A percentile compares a stretch with the other conserved stretches of the same genome.
These are phyloP conservation scores for Hypoxylon intermedium DNA, from an alignment of 495 filamentous ascomycete species.

Conservation along the genomic window DNA sequence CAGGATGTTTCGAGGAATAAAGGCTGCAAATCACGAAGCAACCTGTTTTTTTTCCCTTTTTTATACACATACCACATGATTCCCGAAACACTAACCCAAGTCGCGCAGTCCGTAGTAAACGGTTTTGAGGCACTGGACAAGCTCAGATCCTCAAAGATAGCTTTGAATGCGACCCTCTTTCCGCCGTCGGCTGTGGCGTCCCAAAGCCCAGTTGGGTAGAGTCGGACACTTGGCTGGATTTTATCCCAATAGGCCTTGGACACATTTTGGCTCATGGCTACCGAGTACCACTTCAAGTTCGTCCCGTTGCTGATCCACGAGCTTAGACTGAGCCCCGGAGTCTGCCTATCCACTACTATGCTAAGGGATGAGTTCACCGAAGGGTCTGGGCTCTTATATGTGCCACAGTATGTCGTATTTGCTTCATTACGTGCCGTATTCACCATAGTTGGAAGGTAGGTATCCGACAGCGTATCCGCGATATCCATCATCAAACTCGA, in stretches of 20 bases:
- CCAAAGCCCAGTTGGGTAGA: conserved; percentile 54
- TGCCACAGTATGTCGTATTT: conserved; percentile 43
- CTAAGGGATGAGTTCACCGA: conserved; percentile 50
- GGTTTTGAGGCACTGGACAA: conserved; percentile 25
- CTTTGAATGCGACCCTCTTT: conserved; percentile 48
- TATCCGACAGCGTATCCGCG: conserved; percentile 45
- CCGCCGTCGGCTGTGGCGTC: conserved; percentile 41
- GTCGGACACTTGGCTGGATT: conserved; percentile 39
- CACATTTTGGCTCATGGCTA: conserved; percentile 44
- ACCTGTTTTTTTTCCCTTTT: no score
- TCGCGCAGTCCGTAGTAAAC: conserved; percentile 48
- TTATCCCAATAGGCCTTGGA: conserved; percentile 30
- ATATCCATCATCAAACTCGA: conserved; percentile 42
- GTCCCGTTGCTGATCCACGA: conserved; percentile 61
- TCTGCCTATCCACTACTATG: conserved; percentile 43
- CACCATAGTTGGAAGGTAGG: conserved; percentile 48
- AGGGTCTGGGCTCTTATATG: conserved; percentile 42
- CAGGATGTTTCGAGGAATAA: no score
- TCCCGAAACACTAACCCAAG: conserved; percentile 48
- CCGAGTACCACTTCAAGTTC: conserved; percentile 45
- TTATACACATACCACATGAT: no score
- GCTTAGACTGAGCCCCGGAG: conserved; percentile 53
- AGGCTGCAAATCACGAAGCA: no score
- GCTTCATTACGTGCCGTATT: conserved; percentile 48
- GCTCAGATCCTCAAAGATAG: conserved; percentile 50